Evolutionary conservation across 306 rosid genomes (phyloP).

Genomic region (Cotoneaster glaucophyllus): DNA sequence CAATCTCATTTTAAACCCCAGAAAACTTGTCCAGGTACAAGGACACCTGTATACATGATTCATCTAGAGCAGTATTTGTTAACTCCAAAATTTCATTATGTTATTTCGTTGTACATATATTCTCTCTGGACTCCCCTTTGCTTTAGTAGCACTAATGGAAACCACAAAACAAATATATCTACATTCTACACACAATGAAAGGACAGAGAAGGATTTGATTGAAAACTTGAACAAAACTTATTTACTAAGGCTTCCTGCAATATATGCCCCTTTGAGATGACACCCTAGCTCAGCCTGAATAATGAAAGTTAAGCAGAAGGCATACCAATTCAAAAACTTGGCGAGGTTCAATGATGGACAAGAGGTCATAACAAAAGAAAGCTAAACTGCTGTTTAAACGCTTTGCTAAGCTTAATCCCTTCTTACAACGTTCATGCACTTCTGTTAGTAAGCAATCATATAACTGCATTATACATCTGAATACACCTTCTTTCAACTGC

Average conservation of each 20-base stretch:
- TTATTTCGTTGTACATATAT: no score
- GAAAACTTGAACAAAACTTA: not conserved
- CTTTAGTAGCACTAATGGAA: not conserved
- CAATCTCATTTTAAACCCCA: not conserved
- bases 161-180: not conserved
- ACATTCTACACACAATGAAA: not conserved
- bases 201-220: not conserved
- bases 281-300: not conserved
- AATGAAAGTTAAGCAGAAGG: conserved; percentile 16
- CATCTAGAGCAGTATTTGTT: not conserved
- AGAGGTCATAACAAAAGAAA: conserved; percentile 93
- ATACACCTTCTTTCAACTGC: conserved; percentile 97
- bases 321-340: conserved; percentile 97
- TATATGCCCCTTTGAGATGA: not conserved
- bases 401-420: conserved; percentile 92
- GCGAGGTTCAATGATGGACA: conserved; percentile 92
- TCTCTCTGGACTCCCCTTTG: not conserved
- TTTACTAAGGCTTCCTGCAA: not conserved
- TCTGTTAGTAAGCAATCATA: conserved; percentile 97
- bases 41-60: not conserved
- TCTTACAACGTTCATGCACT: conserved; percentile 98
- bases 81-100: not conserved
- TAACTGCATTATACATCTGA: conserved; percentile 96
- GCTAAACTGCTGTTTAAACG: conserved; percentile 97
- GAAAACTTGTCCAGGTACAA: no score